Evolutionary conservation across 2,329 filamentous ascomycete species (phyloP).

Genomic region (Sporothrix phasma): DNA sequence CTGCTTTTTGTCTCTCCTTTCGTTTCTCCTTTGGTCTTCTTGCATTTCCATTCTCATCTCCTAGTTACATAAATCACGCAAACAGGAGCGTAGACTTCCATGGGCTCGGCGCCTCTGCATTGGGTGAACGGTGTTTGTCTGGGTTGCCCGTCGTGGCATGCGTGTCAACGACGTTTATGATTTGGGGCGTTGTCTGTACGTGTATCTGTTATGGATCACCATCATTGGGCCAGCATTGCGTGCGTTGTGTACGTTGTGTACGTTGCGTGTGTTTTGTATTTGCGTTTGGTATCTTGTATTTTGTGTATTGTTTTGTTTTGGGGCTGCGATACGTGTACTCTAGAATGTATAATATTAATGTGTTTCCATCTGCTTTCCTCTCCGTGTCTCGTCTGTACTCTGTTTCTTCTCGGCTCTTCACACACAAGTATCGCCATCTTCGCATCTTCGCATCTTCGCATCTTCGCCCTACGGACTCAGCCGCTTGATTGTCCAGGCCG

Average conservation of each 20-base stretch:
- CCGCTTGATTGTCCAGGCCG: conserved; percentile 57
- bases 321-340: conserved; percentile 7
- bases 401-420: background rate
- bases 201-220: conserved; percentile 3
- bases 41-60: background rate
- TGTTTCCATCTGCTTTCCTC: background rate
- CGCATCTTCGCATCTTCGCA: background rate
- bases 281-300: conserved; percentile 9
- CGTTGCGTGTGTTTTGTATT: conserved; percentile 10
- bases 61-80: conserved; percentile 13
- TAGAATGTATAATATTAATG: conserved; percentile 18
- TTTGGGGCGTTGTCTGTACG: conserved; percentile 10
- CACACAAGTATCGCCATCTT: too few relatives aligned
- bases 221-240: too few relatives aligned
- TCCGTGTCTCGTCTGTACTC: background rate
- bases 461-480: conserved; percentile 51
- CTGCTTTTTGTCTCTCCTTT: background rate
- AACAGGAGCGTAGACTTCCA: conserved; percentile 18
- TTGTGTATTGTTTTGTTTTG: conserved; percentile 4
- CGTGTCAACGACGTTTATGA: conserved; percentile 3
- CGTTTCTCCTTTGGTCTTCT: conserved; percentile 4
- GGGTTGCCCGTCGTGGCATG: conserved; percentile 13
- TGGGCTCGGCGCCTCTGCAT: conserved; percentile 14
- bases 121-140: conserved; percentile 17
- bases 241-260: conserved; percentile 12